Conservation (phyloP, 108 stramenopile species). For the Cyclotella choctawhatcheeana region DNA sequence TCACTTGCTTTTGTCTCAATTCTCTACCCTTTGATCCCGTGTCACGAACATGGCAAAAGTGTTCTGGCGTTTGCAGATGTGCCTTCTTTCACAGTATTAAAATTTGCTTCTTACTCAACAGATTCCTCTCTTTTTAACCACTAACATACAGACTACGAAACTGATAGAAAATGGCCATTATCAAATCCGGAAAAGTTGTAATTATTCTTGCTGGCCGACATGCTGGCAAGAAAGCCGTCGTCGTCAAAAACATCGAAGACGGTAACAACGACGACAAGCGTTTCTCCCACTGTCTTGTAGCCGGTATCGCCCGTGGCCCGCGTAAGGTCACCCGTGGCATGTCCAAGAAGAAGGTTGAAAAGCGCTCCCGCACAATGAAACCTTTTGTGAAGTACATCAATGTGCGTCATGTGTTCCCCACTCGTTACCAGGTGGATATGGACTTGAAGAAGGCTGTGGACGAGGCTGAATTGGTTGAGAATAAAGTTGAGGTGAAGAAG, state of each 20-base stretch:
- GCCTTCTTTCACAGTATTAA: not conserved
- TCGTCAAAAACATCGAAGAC: slow-evolving; percentile 98
- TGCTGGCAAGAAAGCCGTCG: slow-evolving; percentile 99
- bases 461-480: slow-evolving; percentile 86
- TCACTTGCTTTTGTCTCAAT: too few relatives aligned
- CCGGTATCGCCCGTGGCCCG: slow-evolving; percentile 95
- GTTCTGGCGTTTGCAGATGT: too few relatives aligned
- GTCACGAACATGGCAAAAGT: too few relatives aligned
- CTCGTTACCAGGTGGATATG: slow-evolving; percentile 96
- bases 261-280: slow-evolving; percentile 90
- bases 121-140: not conserved
- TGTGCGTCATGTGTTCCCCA: slow-evolving; percentile 99
- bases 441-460: slow-evolving; percentile 96
- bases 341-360: slow-evolving; percentile 96
- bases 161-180: slow-evolving; percentile 51
- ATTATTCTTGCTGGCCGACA: slow-evolving; percentile 98
- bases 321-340: slow-evolving; percentile 97
- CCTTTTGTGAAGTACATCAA: slow-evolving; percentile 99
- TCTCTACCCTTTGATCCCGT: too few relatives aligned
- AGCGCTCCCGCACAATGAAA: slow-evolving; percentile 95
- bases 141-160: not conserved
- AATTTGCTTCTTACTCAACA: too few relatives aligned
- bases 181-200: slow-evolving; percentile 96
- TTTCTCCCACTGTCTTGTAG: slow-evolving; percentile 98
- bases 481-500: slow-evolving; percentile 91